These are phyloP conservation scores for Erigeron philadelphicus DNA, from an alignment of 140 eudicot species.

Conservation along the genomic window DNA sequence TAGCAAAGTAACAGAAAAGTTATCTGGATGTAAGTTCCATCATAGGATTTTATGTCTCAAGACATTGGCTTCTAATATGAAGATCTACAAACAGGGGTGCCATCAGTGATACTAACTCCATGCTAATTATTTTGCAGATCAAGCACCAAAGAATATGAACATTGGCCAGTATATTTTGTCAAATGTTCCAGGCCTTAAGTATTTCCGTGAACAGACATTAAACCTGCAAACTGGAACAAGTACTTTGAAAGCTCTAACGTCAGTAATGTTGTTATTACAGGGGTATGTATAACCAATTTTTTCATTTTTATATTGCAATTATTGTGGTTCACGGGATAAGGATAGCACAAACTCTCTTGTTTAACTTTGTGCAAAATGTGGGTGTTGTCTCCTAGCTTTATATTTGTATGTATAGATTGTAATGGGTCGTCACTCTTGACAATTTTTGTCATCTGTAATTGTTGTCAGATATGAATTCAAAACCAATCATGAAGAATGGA, in stretches of 20 bases:
- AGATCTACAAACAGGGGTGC: not conserved
- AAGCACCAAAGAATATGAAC: conserved; percentile 58
- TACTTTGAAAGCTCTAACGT: conserved; percentile 65
- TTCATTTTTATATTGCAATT: not conserved
- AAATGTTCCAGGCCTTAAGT: conserved; percentile 62
- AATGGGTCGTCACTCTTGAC: conserved; percentile 11
- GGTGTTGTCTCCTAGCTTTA: not conserved
- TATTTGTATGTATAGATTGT: not conserved
- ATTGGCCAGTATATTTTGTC: conserved; percentile 68
- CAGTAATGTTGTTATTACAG: conserved; percentile 62
- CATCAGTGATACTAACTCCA: conserved; percentile 7
- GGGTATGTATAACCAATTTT: conserved; percentile 36
- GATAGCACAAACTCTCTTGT: not conserved
- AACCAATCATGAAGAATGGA: conserved; percentile 84
- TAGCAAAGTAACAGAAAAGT: conserved; percentile 53
- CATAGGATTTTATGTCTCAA: not conserved
- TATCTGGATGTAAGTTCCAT: conserved; percentile 78
- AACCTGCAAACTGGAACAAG: conserved; percentile 49
- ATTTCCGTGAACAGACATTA: conserved; percentile 45
- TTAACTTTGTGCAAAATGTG: conserved; percentile 1
- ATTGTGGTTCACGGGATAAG: conserved; percentile 8
- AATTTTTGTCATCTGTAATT: conserved; percentile 15
- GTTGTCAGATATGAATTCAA: conserved; percentile 71
- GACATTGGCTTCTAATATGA: not conserved
- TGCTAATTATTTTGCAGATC: conserved; percentile 46